Evolutionary conservation across 352 stramenopile species (phyloP).

Genomic region (Phytopythium sindhum): DNA sequence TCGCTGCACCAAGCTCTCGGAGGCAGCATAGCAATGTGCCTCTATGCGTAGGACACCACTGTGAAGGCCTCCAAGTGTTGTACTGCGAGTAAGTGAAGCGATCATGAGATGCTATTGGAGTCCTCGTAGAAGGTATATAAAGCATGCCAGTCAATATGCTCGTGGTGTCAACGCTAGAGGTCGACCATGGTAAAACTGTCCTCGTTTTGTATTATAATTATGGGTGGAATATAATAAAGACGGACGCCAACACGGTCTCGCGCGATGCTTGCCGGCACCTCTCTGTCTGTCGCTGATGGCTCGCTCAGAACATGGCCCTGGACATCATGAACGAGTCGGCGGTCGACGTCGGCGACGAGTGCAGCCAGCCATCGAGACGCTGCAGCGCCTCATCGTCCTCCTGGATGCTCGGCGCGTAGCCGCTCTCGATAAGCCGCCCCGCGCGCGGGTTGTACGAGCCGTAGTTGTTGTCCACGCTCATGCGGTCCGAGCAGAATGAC

Average conservation of each 20-base stretch:
- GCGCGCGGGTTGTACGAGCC: conserved; percentile 57
- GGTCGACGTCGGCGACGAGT: conserved; percentile 62
- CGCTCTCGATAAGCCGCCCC: conserved; percentile 36
- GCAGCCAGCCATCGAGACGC: conserved; percentile 59
- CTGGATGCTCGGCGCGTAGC: conserved; percentile 55
- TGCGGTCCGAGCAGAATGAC: conserved; percentile 51
- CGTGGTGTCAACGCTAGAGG: too few species aligned
- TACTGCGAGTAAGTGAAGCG: too few species aligned
- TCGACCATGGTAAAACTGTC: background rate
- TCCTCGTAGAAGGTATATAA: too few species aligned
- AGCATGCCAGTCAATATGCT: too few species aligned
- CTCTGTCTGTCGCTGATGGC: too few species aligned
- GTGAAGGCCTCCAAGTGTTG: too few species aligned
- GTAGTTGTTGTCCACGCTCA: conserved; percentile 77
- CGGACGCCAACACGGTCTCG: background rate
- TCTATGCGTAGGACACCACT: too few species aligned
- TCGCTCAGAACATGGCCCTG: conserved; percentile 17
- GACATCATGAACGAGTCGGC: conserved; percentile 45
- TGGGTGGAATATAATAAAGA: background rate
- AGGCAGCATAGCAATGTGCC: too few species aligned
- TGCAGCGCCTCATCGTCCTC: conserved; percentile 66
- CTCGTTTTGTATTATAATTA: conserved; percentile 1
- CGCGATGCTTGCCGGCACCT: background rate
- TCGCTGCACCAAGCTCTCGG: background rate
- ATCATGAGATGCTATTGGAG: too few species aligned